Conservation (phyloP, 106 monocot species). For the Xerophyta viscosa region DNA sequence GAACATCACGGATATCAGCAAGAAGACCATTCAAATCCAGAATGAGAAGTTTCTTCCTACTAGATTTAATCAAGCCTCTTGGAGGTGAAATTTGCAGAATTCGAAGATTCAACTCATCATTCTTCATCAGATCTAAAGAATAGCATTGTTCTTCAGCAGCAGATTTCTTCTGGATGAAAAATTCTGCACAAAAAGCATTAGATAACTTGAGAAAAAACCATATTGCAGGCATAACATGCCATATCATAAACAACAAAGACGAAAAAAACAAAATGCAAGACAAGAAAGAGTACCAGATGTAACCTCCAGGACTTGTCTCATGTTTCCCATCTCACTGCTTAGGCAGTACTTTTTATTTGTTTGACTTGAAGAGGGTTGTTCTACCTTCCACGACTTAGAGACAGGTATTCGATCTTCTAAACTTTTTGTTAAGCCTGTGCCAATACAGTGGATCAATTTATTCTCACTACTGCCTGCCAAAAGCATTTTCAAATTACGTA, state of each 20-base stretch:
- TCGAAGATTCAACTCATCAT: too few relatives aligned
- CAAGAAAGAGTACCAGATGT: too few relatives aligned
- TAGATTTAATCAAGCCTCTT: conserved; percentile 8
- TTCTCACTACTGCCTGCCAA: too few relatives aligned
- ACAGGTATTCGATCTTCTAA: background rate
- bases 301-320: background rate
- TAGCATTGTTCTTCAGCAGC: too few relatives aligned
- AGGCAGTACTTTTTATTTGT: background rate
- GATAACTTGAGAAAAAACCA: conserved; percentile 1
- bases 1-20: conserved; percentile 46
- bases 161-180: background rate
- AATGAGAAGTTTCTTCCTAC: conserved; percentile 54
- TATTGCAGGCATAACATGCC: background rate
- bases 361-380: background rate
- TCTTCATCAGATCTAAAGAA: too few relatives aligned
- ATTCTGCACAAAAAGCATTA: background rate
- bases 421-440: background rate
- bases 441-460: background rate
- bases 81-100: conserved; percentile 1
- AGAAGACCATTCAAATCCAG: conserved; percentile 85
- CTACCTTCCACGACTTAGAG: background rate
- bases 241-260: background rate
- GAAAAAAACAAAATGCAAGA: background rate
- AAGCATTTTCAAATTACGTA: too few relatives aligned
- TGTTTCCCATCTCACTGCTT: background rate